phyloP scores from a whole-genome alignment of 2,329 filamentous ascomycete genomes.

The Amauroascus verrucosus region DNA sequence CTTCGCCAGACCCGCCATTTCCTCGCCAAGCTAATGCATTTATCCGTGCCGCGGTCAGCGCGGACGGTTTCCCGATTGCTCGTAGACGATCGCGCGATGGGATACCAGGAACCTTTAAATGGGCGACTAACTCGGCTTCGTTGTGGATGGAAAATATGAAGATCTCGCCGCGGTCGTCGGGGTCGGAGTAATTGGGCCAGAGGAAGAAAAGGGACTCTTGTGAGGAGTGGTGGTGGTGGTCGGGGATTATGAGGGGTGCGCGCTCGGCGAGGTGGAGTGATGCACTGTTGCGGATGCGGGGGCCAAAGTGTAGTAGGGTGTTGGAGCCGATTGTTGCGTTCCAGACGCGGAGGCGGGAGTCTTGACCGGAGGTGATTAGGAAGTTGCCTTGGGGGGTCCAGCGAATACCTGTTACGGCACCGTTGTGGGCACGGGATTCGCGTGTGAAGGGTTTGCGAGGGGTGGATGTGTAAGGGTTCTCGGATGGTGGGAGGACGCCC shows the following conservation, averaged over 20 bases:
- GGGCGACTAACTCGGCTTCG: conserved; percentile 56
- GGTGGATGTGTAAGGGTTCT: conserved; percentile 20
- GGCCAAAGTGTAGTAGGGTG: conserved; percentile 78
- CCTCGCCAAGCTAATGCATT: conserved; percentile 70
- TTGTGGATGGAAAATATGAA: conserved; percentile 65
- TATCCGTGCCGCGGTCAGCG: conserved; percentile 52
- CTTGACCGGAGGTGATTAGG: conserved; percentile 71
- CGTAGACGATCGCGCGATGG: conserved; percentile 30
- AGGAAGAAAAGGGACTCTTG: conserved; percentile 50
- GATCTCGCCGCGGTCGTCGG: conserved; percentile 57
- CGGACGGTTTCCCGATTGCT: conserved; percentile 29
- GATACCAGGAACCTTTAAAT: conserved; percentile 55
- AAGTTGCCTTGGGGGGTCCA: conserved; percentile 74
- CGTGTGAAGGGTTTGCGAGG: conserved; percentile 36
- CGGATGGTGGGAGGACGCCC: conserved; percentile 45
- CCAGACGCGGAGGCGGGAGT: conserved; percentile 80
- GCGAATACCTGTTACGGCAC: conserved; percentile 70
- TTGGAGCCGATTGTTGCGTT: conserved; percentile 70
- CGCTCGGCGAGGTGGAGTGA: conserved; percentile 50
- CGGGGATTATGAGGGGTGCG: conserved; percentile 55
- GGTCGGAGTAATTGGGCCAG: conserved; percentile 67
- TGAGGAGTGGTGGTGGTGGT: conserved; percentile 29
- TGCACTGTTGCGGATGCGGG: conserved; percentile 60
- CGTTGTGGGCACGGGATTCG: conserved; percentile 58
- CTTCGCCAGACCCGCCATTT: conserved; percentile 45